These are phyloP conservation scores for Asterochloris sp. DNA, from an alignment of 139 green algal genomes.

Conservation along the genomic window DNA sequence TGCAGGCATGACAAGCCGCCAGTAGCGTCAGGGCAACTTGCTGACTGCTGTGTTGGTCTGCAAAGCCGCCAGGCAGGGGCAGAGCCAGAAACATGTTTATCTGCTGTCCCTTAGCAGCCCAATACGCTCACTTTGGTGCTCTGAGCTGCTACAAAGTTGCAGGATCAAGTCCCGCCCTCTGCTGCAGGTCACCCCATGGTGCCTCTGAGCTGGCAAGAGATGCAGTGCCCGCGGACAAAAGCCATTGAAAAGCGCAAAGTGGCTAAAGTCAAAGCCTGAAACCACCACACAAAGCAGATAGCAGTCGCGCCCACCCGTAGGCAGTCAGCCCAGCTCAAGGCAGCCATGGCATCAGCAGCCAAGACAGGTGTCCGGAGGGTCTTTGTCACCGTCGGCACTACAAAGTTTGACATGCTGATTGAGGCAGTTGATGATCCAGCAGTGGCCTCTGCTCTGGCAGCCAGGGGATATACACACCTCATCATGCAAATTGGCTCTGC, in stretches of 20 bases:
- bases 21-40: too few species aligned
- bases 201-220: slow-evolving; percentile 72
- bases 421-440: slow-evolving; percentile 46
- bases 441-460: slow-evolving; percentile 38
- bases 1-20: too few species aligned
- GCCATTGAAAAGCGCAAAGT: slow-evolving; percentile 78
- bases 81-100: background rate
- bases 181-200: slow-evolving; percentile 67
- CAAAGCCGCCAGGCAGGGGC: too few species aligned
- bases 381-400: slow-evolving; percentile 84
- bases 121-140: background rate
- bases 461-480: slow-evolving; percentile 57
- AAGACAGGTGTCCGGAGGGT: slow-evolving; percentile 14
- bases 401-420: slow-evolving; percentile 77
- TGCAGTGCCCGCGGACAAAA: slow-evolving; percentile 77
- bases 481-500: slow-evolving; percentile 51
- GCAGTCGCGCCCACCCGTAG: too few species aligned
- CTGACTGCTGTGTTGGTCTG: too few species aligned
- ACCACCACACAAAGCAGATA: too few species aligned
- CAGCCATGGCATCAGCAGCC: too few species aligned
- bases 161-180: background rate
- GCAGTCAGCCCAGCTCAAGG: too few species aligned
- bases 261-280: slow-evolving; percentile 43
- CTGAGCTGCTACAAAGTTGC: background rate
- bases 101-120: background rate